A percentile compares a stretch with the other conserved stretches of the same genome.
These are phyloP conservation scores for Tillandsia fasciculata DNA, from an alignment of 176 grass and related monocot species.

Conservation along the genomic window DNA sequence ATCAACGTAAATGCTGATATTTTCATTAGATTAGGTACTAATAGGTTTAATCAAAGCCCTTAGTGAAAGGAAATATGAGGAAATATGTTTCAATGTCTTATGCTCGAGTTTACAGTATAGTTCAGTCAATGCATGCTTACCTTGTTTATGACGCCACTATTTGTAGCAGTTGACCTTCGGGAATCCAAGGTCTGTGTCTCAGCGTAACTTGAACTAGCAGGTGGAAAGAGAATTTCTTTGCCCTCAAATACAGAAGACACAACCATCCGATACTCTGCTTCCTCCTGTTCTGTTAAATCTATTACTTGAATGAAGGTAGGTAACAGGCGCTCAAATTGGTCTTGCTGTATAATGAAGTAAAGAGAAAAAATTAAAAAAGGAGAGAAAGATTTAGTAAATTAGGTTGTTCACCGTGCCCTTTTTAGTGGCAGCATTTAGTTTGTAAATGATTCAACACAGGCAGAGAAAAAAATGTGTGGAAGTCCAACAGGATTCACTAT, in stretches of 20 bases:
- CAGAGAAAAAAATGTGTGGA: background rate
- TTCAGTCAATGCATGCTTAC: constrained; percentile 11
- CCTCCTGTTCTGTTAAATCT: constrained; percentile 74
- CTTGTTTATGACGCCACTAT: constrained; percentile 81
- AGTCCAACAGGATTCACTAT: background rate
- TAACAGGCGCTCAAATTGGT: constrained; percentile 92
- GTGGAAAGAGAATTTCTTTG: constrained; percentile 47
- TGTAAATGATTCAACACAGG: background rate
- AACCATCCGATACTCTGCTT: constrained; percentile 93
- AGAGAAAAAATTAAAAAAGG: background rate
- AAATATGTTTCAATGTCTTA: too few species aligned
- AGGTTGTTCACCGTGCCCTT: background rate
- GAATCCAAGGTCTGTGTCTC: constrained; percentile 35
- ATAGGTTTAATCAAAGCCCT: too few species aligned
- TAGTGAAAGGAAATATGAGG: too few species aligned
- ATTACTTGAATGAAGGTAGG: constrained; percentile 94
- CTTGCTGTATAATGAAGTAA: constrained; percentile 53
- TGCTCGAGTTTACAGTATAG: too few species aligned
- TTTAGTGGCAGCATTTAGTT: background rate
- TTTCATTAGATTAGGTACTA: too few species aligned
- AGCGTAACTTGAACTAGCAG: constrained; percentile 34
- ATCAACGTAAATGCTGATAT: too few species aligned
- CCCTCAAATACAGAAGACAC: constrained; percentile 89
- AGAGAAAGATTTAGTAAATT: background rate
- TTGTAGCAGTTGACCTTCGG: constrained; percentile 30